Percentiles rank a stretch among this genome's conserved stretches.
These are phyloP conservation scores for Leishmania arabica DNA, from an alignment of 208 protist genomes.

Conservation along the genomic window DNA sequence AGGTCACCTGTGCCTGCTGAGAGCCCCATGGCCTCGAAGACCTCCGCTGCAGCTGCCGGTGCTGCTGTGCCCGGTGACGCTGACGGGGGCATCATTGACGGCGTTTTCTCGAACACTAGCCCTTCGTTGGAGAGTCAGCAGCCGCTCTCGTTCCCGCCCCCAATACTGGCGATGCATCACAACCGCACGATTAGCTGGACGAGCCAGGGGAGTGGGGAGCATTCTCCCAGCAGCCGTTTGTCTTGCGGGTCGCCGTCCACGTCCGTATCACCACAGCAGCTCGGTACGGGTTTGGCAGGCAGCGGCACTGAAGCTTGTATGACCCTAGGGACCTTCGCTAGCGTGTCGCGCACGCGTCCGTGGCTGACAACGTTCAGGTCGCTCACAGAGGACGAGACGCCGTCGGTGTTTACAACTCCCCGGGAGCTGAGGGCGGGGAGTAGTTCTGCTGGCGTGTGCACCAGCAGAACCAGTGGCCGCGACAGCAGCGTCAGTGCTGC, in stretches of 20 bases:
- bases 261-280: constrained; percentile 18
- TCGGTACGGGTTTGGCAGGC: not conserved
- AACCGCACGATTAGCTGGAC: constrained; percentile 16
- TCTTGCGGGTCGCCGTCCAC: constrained; percentile 25
- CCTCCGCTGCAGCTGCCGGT: not conserved
- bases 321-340: not conserved
- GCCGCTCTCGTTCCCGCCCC: constrained; percentile 12
- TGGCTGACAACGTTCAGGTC: constrained; percentile 25
- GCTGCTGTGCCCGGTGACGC: not conserved
- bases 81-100: not conserved
- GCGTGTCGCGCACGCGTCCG: constrained; percentile 12
- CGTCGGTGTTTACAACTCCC: constrained; percentile 13
- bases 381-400: constrained; percentile 19
- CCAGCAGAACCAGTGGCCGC: not conserved
- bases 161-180: constrained; percentile 4
- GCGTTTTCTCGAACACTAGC: not conserved
- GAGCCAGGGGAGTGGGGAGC: constrained; percentile 24
- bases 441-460: not conserved
- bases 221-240: constrained; percentile 18
- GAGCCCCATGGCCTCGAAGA: not conserved
- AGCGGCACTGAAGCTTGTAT: not conserved
- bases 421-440: constrained; percentile 7
- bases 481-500: not conserved
- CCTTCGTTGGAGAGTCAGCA: constrained; percentile 20
- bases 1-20: constrained; percentile 2